Evolutionary conservation across 768 basidiomycete genomes (phyloP).

Genomic region (Daedaleopsis nitida): DNA sequence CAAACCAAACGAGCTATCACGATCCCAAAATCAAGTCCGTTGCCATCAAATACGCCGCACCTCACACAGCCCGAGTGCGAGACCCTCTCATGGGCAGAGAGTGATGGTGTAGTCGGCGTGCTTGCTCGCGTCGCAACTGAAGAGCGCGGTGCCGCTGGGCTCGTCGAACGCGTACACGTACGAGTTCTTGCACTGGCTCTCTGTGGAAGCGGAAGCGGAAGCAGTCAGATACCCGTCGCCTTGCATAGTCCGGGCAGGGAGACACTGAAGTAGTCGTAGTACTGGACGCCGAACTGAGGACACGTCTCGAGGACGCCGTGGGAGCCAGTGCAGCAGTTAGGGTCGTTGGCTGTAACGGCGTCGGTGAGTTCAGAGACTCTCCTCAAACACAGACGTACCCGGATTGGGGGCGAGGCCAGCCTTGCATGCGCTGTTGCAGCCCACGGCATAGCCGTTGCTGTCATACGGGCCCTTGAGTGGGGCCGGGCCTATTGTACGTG

Average conservation of each 20-base stretch:
- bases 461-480: conserved; percentile 38
- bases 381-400: conserved; percentile 17
- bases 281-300: conserved; percentile 46
- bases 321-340: conserved; percentile 66
- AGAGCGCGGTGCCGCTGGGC: conserved; percentile 45
- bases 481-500: conserved; percentile 31
- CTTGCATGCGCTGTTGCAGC: conserved; percentile 46
- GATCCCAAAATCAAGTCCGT: no score
- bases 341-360: conserved; percentile 45
- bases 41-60: no score
- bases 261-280: conserved; percentile 51
- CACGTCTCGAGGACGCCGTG: conserved; percentile 54
- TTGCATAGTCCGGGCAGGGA: not conserved
- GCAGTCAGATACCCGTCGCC: no score
- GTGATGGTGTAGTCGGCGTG: conserved; percentile 47
- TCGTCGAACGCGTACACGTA: conserved; percentile 59
- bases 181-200: conserved; percentile 45
- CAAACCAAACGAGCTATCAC: no score
- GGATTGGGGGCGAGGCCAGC: conserved; percentile 39
- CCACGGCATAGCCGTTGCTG: conserved; percentile 38
- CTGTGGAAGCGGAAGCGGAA: conserved; percentile 23
- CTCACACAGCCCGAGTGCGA: not conserved
- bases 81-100: conserved; percentile 41
- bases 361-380: no score
- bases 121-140: conserved; percentile 40